phyloP scores from a whole-genome alignment of 805 yeast species.

The Candida incommunis region DNA sequence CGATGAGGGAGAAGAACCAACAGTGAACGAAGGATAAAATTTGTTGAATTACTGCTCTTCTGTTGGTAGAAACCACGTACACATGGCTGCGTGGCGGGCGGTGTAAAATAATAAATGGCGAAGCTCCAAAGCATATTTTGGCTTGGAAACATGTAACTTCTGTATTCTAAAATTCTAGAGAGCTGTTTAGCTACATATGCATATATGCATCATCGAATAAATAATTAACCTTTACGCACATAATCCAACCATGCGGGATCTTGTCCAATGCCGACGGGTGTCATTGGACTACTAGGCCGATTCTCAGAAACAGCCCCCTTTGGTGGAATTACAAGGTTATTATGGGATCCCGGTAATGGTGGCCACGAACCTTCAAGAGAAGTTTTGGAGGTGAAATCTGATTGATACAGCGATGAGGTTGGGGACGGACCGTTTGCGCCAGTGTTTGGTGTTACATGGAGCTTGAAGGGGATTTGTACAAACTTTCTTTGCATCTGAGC shows the following conservation, averaged over 20 bases:
- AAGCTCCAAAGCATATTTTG: too few relatives aligned
- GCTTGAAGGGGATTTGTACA: conserved; percentile 9
- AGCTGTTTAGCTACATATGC: too few relatives aligned
- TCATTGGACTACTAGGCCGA: neutral
- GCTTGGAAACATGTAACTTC: too few relatives aligned
- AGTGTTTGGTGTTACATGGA: conserved; percentile 2
- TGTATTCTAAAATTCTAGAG: too few relatives aligned
- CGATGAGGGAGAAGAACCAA: neutral
- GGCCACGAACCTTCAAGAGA: conserved; percentile 1
- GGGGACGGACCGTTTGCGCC: neutral
- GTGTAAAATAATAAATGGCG: too few relatives aligned
- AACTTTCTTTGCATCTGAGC: conserved; percentile 14
- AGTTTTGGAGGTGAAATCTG: conserved; percentile 4
- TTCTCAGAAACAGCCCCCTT: neutral
- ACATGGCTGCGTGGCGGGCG: too few relatives aligned
- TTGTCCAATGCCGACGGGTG: conserved; percentile 11
- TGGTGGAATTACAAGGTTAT: neutral
- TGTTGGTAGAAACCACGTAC: too few relatives aligned
- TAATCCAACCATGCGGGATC: conserved; percentile 16
- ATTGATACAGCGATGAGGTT: neutral
- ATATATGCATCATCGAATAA: neutral
- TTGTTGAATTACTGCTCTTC: too few relatives aligned
- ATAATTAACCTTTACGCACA: conserved; percentile 2
- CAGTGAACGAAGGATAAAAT: too few relatives aligned
- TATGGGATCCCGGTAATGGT: conserved; percentile 1